Base-by-base conservation (phyloP, 2,329 filamentous ascomycete genomes). In the Penicillium sp. region DNA sequence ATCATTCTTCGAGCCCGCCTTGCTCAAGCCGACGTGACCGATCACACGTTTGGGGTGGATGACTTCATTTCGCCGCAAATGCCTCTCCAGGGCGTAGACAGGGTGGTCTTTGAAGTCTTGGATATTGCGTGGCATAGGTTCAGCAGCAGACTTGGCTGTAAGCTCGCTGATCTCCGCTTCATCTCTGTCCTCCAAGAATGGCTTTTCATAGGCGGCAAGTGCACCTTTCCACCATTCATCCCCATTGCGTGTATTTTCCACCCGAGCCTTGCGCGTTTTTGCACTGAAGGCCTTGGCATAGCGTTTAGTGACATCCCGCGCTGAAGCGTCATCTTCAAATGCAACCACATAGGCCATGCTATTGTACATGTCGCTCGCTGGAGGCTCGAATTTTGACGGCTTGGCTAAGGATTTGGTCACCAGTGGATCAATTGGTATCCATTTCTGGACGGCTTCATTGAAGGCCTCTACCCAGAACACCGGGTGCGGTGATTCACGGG, bases 391-490 rank as follows among this genome's bases (percentile, higher is more conserved):
- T 40, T 80, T 83, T 28, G 77, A 78, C 0, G 88, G 81, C 51
- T 86, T 90, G 64, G 84, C 88, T 46, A 95, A 82, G 55, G 83
- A 86, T 47, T 81, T 77, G 0, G 90, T 95, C 2, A 93, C 89
- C 0, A 96, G 69, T 0, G 90, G 83, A 64, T 98, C 93, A 34
- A 93, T 81, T 0, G 89, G 80, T 47, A 95, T 81, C 93, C 93
- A 98, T 73, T 89, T 95, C 64, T 96, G 88, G 54, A 89, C 82
- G 0, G 86, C 86, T 45, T 83, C 76, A 54, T 96, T 90, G 55
- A 95, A 87, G 3, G 88, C 84, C 70, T 98, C 93, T 0, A 96
- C 85, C 93, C 93, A 98, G 64, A 90, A 97, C 3, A 97, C 78
- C 0, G 93, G 93, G 60, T 85, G 88, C 0, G 80, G 68, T 0